Percentiles rank a stretch among this genome's conserved stretches.
phyloP scores from a whole-genome alignment of 768 basidiomycete species.

The Suillus weaverae region DNA sequence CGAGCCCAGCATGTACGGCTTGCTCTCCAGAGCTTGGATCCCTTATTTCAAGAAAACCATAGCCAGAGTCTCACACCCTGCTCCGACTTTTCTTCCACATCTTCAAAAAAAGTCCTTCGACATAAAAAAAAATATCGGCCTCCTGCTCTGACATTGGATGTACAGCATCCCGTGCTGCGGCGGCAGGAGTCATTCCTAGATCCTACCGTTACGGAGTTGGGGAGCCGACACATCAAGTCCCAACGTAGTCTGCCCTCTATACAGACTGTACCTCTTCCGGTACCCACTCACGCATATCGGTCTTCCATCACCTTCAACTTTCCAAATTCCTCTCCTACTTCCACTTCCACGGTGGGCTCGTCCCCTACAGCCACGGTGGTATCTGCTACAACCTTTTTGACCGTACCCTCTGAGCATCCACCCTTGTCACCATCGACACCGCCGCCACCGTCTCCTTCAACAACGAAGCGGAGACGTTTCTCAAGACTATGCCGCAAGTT shows the following conservation, averaged over 20 bases:
- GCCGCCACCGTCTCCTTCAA: constrained; percentile 26
- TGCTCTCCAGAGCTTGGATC: neutral
- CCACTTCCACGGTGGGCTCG: neutral
- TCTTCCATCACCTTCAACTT: neutral
- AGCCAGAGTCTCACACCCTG: neutral
- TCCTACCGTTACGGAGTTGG: neutral
- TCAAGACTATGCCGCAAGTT: constrained; percentile 36
- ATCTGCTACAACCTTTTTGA: neutral
- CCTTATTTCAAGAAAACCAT: neutral
- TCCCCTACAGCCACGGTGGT: neutral
- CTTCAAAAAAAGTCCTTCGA: neutral
- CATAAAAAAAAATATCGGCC: neutral
- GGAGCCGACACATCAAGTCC: neutral
- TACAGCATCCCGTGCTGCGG: neutral
- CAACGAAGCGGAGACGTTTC: constrained; percentile 29
- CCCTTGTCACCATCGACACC: constrained; percentile 16
- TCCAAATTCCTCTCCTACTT: neutral
- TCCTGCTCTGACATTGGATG: neutral
- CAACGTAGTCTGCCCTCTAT: neutral
- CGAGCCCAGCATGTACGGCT: neutral
- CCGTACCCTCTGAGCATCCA: neutral
- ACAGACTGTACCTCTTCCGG: neutral
- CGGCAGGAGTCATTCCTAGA: neutral
- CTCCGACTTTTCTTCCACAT: neutral
- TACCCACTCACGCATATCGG: neutral